Percentiles rank a stretch among this genome's conserved stretches.
Evolutionary conservation across 1,284 basidiomycete genomes (phyloP).

Genomic region (Rhodotorula glutinis): DNA sequence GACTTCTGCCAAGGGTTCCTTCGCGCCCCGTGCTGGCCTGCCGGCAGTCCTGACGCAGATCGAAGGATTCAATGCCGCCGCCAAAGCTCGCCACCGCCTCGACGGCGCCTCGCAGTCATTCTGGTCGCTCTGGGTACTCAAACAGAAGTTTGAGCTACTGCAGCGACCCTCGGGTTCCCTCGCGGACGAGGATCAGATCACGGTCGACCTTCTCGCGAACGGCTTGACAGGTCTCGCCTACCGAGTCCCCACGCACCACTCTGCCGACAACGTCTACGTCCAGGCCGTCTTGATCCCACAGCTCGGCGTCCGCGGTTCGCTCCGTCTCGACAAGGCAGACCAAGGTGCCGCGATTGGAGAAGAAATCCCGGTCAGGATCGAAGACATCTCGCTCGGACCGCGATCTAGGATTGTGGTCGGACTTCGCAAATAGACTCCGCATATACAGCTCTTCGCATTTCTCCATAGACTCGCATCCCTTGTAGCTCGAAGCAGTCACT

Average conservation of each 20-base stretch:
- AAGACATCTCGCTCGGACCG: constrained; percentile 23
- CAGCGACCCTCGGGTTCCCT: not conserved
- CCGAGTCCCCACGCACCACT: constrained; percentile 8
- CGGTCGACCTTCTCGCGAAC: constrained; percentile 15
- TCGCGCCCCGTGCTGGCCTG: constrained; percentile 2
- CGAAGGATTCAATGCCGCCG: constrained; percentile 12
- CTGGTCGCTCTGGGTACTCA: constrained; percentile 38
- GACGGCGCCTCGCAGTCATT: constrained; percentile 19
- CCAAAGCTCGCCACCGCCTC: constrained; percentile 21
- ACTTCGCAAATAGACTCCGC: not conserved
- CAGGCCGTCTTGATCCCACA: constrained; percentile 29
- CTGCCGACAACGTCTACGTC: constrained; percentile 19
- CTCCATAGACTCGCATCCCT: too few relatives aligned
- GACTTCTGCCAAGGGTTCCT: not conserved
- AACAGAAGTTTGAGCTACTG: constrained; percentile 24
- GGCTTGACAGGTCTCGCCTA: constrained; percentile 26
- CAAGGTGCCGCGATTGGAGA: constrained; percentile 14
- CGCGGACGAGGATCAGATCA: constrained; percentile 6
- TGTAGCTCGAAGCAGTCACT: too few relatives aligned
- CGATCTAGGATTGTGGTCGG: constrained; percentile 19
- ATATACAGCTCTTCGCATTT: too few relatives aligned
- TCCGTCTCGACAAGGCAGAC: constrained; percentile 11
- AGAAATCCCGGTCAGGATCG: constrained; percentile 13
- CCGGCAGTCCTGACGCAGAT: constrained; percentile 11
- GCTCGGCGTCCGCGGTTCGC: constrained; percentile 27